Evolutionary conservation across 371 early-diverging fungal species (phyloP), one percentile per base, ranked within the genome.

Genomic region (Rhizopus stolonifer): DNA sequence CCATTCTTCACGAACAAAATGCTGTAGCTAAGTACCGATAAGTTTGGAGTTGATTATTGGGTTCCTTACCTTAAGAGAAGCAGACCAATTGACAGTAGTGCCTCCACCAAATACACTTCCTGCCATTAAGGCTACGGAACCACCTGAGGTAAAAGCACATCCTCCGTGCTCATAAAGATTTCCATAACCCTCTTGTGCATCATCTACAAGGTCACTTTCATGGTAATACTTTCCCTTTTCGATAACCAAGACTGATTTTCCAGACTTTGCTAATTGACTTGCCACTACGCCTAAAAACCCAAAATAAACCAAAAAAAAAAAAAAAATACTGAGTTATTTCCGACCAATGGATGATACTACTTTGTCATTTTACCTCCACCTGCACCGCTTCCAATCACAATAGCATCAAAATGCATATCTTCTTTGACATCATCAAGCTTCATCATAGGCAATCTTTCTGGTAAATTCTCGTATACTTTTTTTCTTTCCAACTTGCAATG

Each of bases 101-200:
- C 89, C 88, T 56, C 87, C 89, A 34, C 90, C 90, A 69, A 85
- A 84, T 10, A 79, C 75, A 32, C 71, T 66, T 11, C 87, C 90
- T 1, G 85, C 83, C 22, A 85, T 54, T 9, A 86, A 52, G 15
- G 57, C 62, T 22, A 91, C 54, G 8, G 61, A 39, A 23, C 81
- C 82, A 42, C 81, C 83, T 14, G 43, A 40, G 4, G 68, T 61
- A 0, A 78, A 25, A 43, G 79, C 56, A 17, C 72, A 48, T 0
- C 72, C 78, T 6, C 72, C 77, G 36, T 59, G 46, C 45, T 85
- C 84, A 44, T 83, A 84, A 49, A 86, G 42, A 17, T 69, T 70
- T 9, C 56, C 42, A 39, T 81, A 60, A 1, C 69, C 81, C 33
- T 75, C 72, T 4, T 50, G 13, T 55, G 88, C 87, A 39, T 60